phyloP scores from a whole-genome alignment of 495 filamentous ascomycete species.

The Neurospora africana region DNA sequence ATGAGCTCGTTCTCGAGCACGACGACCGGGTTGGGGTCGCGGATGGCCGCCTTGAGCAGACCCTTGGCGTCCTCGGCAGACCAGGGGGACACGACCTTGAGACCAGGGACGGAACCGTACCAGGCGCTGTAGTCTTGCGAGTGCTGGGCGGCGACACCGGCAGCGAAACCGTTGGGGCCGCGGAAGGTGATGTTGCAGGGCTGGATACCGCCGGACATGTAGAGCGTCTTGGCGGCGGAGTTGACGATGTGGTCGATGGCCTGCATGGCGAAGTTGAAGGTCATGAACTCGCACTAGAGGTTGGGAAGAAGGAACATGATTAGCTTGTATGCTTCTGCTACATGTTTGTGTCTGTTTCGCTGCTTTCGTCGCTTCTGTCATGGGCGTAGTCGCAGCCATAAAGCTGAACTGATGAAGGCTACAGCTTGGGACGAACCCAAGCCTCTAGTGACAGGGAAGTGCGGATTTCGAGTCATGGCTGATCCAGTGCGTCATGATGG shows the following conservation, averaged over 20 bases:
- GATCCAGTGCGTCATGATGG: neutral
- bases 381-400: neutral
- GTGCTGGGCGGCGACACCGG: slow-evolving; percentile 94
- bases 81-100: slow-evolving; percentile 95
- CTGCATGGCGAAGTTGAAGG: slow-evolving; percentile 99
- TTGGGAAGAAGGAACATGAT: neutral
- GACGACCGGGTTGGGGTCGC: slow-evolving; percentile 93
- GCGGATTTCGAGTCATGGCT: neutral
- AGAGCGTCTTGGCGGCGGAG: slow-evolving; percentile 97
- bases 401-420: neutral
- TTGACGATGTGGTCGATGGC: slow-evolving; percentile 99
- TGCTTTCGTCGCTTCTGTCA: neutral
- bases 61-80: slow-evolving; percentile 98
- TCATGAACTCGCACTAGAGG: slow-evolving; percentile 94
- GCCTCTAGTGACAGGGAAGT: neutral
- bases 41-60: slow-evolving; percentile 91
- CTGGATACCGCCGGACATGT: slow-evolving; percentile 99
- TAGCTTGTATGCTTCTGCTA: neutral
- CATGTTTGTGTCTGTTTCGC: neutral
- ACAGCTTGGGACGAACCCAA: neutral
- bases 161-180: slow-evolving; percentile 93
- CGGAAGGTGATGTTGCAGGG: slow-evolving; percentile 99
- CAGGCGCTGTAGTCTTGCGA: slow-evolving; percentile 97
- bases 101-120: slow-evolving; percentile 94
- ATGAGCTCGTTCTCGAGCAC: slow-evolving; percentile 96